phyloP scores from a whole-genome alignment of 2,329 filamentous ascomycete species.

The Paraphaeosphaeria minitans region DNA sequence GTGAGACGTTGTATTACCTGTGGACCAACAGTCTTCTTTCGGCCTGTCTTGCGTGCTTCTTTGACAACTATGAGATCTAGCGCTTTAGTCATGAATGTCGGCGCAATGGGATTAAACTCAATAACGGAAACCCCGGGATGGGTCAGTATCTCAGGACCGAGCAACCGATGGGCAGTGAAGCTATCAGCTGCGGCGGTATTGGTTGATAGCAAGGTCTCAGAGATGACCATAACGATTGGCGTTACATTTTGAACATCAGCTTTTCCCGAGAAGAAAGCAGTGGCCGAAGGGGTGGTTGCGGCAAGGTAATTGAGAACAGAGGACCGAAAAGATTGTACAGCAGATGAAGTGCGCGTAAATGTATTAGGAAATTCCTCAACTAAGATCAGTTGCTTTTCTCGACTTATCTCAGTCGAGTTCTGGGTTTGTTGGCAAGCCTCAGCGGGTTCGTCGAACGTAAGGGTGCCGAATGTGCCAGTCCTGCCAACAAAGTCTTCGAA shows the following conservation, averaged over 20 bases:
- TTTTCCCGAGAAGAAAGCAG: slow-evolving; percentile 47
- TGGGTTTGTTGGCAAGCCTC: slow-evolving; percentile 18
- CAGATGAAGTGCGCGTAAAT: slow-evolving; percentile 51
- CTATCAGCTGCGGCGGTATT: slow-evolving; percentile 85
- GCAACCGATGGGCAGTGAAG: slow-evolving; percentile 86
- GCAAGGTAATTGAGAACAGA: slow-evolving; percentile 77
- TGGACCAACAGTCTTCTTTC: slow-evolving; percentile 76
- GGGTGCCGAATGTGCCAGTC: slow-evolving; percentile 77
- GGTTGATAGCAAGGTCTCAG: slow-evolving; percentile 85
- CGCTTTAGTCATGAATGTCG: slow-evolving; percentile 83
- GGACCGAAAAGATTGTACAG: slow-evolving; percentile 65
- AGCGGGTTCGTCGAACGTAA: slow-evolving; percentile 56
- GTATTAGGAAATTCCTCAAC: slow-evolving; percentile 59
- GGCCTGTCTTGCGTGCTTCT: slow-evolving; percentile 78
- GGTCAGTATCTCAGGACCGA: slow-evolving; percentile 83
- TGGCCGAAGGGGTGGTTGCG: slow-evolving; percentile 64
- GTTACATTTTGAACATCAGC: slow-evolving; percentile 29
- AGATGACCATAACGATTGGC: slow-evolving; percentile 87
- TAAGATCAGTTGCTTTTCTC: slow-evolving; percentile 50
- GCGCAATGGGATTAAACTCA: slow-evolving; percentile 91
- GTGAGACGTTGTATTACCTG: slow-evolving; percentile 78
- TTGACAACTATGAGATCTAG: slow-evolving; percentile 82
- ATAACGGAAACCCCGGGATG: slow-evolving; percentile 80
- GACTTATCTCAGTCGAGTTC: slow-evolving; percentile 20
- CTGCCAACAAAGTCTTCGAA: slow-evolving; percentile 92